Conservation (phyloP, 805 yeast species). For the Candida koratica region DNA sequence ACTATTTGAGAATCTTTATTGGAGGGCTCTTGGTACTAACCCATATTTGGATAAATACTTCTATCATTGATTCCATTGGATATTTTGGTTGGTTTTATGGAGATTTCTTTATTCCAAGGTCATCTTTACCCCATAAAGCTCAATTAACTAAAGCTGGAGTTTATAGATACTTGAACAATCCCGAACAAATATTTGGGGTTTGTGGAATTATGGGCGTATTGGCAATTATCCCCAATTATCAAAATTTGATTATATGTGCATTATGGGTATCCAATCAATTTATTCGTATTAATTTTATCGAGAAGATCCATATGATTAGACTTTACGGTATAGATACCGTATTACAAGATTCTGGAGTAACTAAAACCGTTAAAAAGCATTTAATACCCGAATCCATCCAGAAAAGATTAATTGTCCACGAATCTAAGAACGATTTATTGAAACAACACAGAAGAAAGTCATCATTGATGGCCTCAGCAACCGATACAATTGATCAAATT, state of each 20-base stretch:
- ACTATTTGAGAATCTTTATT: constrained; percentile 51
- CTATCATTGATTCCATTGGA: constrained; percentile 68
- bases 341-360: constrained; percentile 49
- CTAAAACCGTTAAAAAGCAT: constrained; percentile 40
- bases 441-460: constrained; percentile 17
- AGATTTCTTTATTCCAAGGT: constrained; percentile 67
- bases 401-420: constrained; percentile 25
- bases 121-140: constrained; percentile 38
- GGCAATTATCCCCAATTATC: constrained; percentile 52
- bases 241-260: constrained; percentile 47
- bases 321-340: constrained; percentile 66
- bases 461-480: constrained; percentile 32
- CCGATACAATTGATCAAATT: constrained; percentile 46
- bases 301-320: constrained; percentile 71
- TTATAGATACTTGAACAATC: constrained; percentile 76
- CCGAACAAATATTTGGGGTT: constrained; percentile 74
- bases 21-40: constrained; percentile 54
- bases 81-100: constrained; percentile 91
- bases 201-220: constrained; percentile 78
- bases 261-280: constrained; percentile 65
- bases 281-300: constrained; percentile 67
- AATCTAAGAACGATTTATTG: constrained; percentile 7
- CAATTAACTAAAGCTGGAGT: constrained; percentile 73
- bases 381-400: constrained; percentile 38
- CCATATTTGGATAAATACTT: constrained; percentile 66